Evolutionary conservation across 2,329 filamentous ascomycete species (phyloP).

Genomic region (Epicoccum sorghinum): DNA sequence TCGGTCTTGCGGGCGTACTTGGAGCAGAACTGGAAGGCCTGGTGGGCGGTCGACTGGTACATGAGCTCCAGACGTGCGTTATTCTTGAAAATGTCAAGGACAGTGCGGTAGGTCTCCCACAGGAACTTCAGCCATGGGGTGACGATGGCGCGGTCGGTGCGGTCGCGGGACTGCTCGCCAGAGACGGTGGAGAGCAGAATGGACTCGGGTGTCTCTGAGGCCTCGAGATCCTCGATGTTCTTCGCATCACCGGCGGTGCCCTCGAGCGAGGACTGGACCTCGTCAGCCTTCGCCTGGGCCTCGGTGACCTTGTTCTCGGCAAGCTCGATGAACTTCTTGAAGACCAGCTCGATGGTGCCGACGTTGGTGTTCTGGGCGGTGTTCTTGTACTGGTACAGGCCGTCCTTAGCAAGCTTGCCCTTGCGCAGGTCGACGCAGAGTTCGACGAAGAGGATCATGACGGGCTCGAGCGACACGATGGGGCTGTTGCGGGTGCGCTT

Average conservation of each 20-base stretch:
- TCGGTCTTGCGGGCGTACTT: slow-evolving; percentile 99
- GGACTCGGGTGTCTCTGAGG: slow-evolving; percentile 95
- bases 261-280: slow-evolving; percentile 87
- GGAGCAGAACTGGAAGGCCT: slow-evolving; percentile 98
- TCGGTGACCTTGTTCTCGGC: slow-evolving; percentile 95
- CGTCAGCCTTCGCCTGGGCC: slow-evolving; percentile 93
- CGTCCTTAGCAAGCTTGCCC: slow-evolving; percentile 98
- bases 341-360: slow-evolving; percentile 88
- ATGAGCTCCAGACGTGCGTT: slow-evolving; percentile 96
- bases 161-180: slow-evolving; percentile 94
- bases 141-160: slow-evolving; percentile 96
- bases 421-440: slow-evolving; percentile 97
- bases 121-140: slow-evolving; percentile 99
- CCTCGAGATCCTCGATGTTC: slow-evolving; percentile 93
- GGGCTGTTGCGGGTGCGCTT: slow-evolving; percentile 98
- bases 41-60: slow-evolving; percentile 97
- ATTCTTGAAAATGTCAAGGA: slow-evolving; percentile 98
- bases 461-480: slow-evolving; percentile 93
- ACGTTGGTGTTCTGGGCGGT: slow-evolving; percentile 99
- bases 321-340: slow-evolving; percentile 97
- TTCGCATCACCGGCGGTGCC: slow-evolving; percentile 69
- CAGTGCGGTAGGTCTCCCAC: slow-evolving; percentile 98
- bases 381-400: slow-evolving; percentile 99
- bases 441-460: slow-evolving; percentile 97
- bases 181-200: slow-evolving; percentile 97